These are phyloP conservation scores for Eragrostis nindensis DNA, from an alignment of 176 grass and related monocot species.

Conservation along the genomic window DNA sequence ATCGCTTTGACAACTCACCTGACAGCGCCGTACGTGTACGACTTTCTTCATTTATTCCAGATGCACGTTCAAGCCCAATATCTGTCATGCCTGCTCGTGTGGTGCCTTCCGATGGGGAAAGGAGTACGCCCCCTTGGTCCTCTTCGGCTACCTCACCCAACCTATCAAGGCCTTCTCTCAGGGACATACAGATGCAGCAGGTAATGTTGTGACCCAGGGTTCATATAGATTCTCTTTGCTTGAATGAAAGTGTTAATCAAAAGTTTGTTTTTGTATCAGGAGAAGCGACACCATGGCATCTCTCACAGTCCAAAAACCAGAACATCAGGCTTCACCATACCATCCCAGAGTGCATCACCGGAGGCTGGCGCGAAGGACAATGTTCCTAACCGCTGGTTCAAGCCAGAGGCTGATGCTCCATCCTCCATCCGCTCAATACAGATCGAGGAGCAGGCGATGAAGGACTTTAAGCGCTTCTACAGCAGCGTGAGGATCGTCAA, in stretches of 20 bases:
- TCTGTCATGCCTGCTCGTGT: constrained; percentile 45
- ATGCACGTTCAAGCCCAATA: constrained; percentile 60
- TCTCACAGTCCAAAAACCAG: constrained; percentile 75
- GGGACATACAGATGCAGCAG: constrained; percentile 99
- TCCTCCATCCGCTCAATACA: constrained; percentile 97
- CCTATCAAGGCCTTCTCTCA: constrained; percentile 70
- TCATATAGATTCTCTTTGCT: neutral
- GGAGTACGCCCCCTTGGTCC: constrained; percentile 80
- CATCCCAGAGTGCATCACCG: constrained; percentile 37
- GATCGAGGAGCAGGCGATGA: constrained; percentile 96
- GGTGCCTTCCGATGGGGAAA: constrained; percentile 71
- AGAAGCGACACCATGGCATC: constrained; percentile 68
- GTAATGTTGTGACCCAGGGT: constrained; percentile 36
- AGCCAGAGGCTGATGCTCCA: constrained; percentile 70
- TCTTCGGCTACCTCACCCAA: constrained; percentile 74
- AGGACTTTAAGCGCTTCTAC: constrained; percentile 98
- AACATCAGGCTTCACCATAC: constrained; percentile 80
- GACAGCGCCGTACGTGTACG: constrained; percentile 48
- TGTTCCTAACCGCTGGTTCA: constrained; percentile 91
- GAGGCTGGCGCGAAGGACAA: constrained; percentile 64
- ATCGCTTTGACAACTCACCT: constrained; percentile 46
- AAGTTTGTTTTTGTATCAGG: constrained; percentile 49
- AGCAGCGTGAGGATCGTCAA: constrained; percentile 89
- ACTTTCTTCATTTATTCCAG: constrained; percentile 77
- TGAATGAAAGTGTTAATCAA: neutral